phyloP scores from a whole-genome alignment of 805 yeast genomes.

The Starmerella kuoi region DNA sequence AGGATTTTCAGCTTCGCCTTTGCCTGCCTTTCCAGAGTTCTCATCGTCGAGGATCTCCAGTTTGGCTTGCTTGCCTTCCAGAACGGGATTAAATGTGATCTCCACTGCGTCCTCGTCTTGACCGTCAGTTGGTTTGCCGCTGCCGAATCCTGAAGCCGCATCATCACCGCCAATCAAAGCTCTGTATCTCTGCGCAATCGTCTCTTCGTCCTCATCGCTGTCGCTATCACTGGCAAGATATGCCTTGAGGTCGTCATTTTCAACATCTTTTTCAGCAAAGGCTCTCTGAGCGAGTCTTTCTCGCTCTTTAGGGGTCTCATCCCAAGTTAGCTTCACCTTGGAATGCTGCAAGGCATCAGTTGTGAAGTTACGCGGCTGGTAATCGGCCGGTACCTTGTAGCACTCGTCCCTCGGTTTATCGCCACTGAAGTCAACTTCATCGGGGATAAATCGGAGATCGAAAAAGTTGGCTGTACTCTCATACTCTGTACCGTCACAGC shows the following conservation, averaged over 20 bases:
- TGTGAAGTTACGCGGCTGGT: slow-evolving; percentile 69
- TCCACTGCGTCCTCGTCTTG: slow-evolving; percentile 71
- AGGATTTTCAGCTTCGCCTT: slow-evolving; percentile 24
- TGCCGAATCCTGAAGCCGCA: not conserved
- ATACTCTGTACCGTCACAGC: slow-evolving; percentile 89
- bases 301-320: slow-evolving; percentile 91
- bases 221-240: slow-evolving; percentile 33
- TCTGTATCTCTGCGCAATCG: slow-evolving; percentile 20
- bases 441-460: slow-evolving; percentile 87
- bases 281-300: slow-evolving; percentile 61
- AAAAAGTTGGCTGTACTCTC: slow-evolving; percentile 92
- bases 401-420: slow-evolving; percentile 67
- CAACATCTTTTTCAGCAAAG: slow-evolving; percentile 62
- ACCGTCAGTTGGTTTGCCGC: slow-evolving; percentile 30
- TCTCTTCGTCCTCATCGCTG: slow-evolving; percentile 17
- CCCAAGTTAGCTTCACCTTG: slow-evolving; percentile 95
- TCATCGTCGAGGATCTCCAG: slow-evolving; percentile 21
- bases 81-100: slow-evolving; percentile 85
- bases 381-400: slow-evolving; percentile 56
- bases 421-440: slow-evolving; percentile 68
- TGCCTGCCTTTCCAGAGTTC: slow-evolving; percentile 8
- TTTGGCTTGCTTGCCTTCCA: slow-evolving; percentile 36
- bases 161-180: slow-evolving; percentile 16
- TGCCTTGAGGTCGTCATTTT: slow-evolving; percentile 61
- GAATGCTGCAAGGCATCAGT: slow-evolving; percentile 96